Conservation (phyloP, 495 filamentous ascomycete genomes). For the Friedmanniomyces endolithicus region DNA sequence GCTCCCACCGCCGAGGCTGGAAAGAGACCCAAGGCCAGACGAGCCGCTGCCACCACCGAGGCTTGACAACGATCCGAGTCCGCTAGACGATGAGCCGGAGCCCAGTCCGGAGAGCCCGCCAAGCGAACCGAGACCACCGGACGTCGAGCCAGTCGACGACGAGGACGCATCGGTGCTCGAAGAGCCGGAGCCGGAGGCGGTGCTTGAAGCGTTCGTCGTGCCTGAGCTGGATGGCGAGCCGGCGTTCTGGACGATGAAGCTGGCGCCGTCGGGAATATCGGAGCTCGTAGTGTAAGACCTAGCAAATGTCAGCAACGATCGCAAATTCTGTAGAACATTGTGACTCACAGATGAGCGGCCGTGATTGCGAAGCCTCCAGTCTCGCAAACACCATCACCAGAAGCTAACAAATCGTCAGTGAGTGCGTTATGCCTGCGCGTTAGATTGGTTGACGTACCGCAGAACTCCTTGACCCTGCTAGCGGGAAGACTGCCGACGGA, state of each 20-base stretch:
- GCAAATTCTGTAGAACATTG: not conserved
- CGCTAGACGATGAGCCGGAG: too few relatives aligned
- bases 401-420: conserved; percentile 1
- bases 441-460: conserved; percentile 1
- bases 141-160: too few relatives aligned
- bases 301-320: not conserved
- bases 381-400: conserved; percentile 15
- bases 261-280: conserved; percentile 5
- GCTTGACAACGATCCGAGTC: too few relatives aligned
- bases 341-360: conserved; percentile 6
- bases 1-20: too few relatives aligned
- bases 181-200: too few relatives aligned
- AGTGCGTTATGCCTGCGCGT: not conserved
- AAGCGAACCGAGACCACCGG: too few relatives aligned
- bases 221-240: not conserved
- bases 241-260: conserved; percentile 6
- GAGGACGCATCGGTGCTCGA: too few relatives aligned
- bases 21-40: too few relatives aligned
- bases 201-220: too few relatives aligned
- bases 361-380: conserved; percentile 5
- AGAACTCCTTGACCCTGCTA: conserved; percentile 7
- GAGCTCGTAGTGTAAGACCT: not conserved
- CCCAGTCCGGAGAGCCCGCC: too few relatives aligned
- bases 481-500: conserved; percentile 9
- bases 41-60: too few relatives aligned